phyloP scores from a whole-genome alignment of 169 alveolate genomes.

The Cyclospora cayetanensis region DNA sequence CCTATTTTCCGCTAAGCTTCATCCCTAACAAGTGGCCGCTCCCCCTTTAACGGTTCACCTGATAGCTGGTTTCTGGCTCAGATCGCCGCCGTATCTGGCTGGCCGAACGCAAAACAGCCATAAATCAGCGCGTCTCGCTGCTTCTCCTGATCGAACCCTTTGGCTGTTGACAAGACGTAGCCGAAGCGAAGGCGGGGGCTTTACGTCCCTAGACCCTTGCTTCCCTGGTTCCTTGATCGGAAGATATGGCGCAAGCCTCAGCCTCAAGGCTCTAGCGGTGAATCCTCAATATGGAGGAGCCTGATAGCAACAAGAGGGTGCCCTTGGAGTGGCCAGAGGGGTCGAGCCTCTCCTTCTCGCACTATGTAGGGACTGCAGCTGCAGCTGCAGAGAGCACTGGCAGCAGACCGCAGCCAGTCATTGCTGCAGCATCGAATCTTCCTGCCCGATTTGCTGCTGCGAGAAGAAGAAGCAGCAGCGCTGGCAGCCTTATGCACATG shows the following conservation, averaged over 20 bases:
- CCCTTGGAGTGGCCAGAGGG: too few species aligned
- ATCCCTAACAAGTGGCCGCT: too few species aligned
- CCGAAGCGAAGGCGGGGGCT: not conserved
- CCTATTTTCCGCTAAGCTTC: too few species aligned
- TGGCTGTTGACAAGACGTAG: too few species aligned
- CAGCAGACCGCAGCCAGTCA: not conserved
- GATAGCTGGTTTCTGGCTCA: too few species aligned
- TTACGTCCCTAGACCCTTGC: too few species aligned
- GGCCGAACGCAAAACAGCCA: not conserved
- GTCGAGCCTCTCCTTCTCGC: too few species aligned
- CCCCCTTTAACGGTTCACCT: too few species aligned
- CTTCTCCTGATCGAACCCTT: too few species aligned
- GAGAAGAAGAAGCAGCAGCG: constrained; percentile 6
- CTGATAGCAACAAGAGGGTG: not conserved
- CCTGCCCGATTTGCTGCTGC: constrained; percentile 13
- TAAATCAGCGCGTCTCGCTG: not conserved
- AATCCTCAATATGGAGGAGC: not conserved
- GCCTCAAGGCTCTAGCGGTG: not conserved
- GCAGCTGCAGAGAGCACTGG: not conserved
- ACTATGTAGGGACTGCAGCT: not conserved
- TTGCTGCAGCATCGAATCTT: not conserved
- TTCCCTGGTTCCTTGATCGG: too few species aligned
- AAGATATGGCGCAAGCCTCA: not conserved
- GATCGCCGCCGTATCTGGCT: not conserved
- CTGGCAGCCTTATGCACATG: not conserved